Percentiles rank a stretch among this genome's conserved stretches.
Conservation (phyloP, 306 rosid species). For the Coriaria nepalensis region DNA sequence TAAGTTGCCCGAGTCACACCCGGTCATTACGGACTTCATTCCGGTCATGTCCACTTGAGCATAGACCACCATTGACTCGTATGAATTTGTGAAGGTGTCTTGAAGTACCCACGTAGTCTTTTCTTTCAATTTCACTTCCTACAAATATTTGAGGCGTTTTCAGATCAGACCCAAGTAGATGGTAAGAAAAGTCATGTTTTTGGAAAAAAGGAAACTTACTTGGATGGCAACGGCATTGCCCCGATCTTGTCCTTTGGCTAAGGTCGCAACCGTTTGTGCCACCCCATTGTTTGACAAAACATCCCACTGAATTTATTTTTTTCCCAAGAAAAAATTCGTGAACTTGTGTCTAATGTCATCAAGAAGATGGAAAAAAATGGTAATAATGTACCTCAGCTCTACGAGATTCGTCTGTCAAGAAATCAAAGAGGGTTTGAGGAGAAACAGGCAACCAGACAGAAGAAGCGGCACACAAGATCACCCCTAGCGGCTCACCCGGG, state of each 20-base stretch:
- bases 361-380: background rate
- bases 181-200: background rate
- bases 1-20: constrained; percentile 81
- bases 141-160: constrained; percentile 2
- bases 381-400: constrained; percentile 45
- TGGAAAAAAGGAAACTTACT: constrained; percentile 29
- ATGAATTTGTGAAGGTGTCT: constrained; percentile 78
- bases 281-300: constrained; percentile 61
- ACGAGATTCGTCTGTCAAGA: constrained; percentile 66
- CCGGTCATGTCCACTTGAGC: constrained; percentile 67
- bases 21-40: constrained; percentile 83
- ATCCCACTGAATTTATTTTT: constrained; percentile 57
- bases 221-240: constrained; percentile 88
- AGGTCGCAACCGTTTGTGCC: constrained; percentile 64
- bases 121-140: constrained; percentile 66
- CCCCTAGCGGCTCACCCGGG: constrained; percentile 83
- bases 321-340: background rate
- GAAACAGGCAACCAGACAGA: constrained; percentile 82
- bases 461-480: constrained; percentile 84
- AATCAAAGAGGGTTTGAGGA: constrained; percentile 49
- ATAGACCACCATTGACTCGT: constrained; percentile 81
- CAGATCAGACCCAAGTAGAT: too few relatives aligned
- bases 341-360: background rate
- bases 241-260: constrained; percentile 90
- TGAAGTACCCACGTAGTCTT: constrained; percentile 75